These are phyloP conservation scores for Cadophora malorum DNA, from an alignment of 2,329 filamentous ascomycete genomes.

Conservation along the genomic window DNA sequence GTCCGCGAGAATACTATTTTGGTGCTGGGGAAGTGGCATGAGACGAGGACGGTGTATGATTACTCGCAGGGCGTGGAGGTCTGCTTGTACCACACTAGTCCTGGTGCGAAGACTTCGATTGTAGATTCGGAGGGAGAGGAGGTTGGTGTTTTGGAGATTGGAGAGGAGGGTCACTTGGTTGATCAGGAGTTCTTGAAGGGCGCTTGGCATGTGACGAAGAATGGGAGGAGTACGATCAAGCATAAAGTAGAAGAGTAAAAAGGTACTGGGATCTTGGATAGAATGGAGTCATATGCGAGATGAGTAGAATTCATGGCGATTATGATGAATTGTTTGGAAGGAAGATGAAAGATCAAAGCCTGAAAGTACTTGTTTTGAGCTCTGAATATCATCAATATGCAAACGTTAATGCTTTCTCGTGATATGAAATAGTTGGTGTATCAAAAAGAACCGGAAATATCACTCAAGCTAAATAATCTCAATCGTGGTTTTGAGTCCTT, in stretches of 20 bases:
- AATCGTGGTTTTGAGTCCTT: too few relatives aligned
- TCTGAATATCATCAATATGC: too few relatives aligned
- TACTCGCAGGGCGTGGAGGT: conserved; percentile 50
- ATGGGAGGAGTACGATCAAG: conserved; percentile 22
- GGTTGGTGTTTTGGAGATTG: conserved; percentile 11
- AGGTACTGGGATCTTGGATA: background rate
- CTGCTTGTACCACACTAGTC: conserved; percentile 51
- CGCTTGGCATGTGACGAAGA: conserved; percentile 18
- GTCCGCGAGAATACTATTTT: conserved; percentile 48
- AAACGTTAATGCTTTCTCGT: too few relatives aligned
- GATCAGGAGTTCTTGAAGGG: conserved; percentile 19
- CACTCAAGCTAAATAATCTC: too few relatives aligned
- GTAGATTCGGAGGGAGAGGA: conserved; percentile 49
- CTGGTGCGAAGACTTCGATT: conserved; percentile 51
- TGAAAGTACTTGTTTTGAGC: background rate
- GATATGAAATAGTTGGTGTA: too few relatives aligned
- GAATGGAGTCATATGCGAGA: background rate
- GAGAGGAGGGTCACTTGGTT: conserved; percentile 16
- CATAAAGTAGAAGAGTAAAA: conserved; percentile 44
- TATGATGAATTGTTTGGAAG: background rate
- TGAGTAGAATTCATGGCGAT: background rate
- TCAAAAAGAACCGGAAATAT: too few relatives aligned
- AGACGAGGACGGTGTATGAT: conserved; percentile 44
- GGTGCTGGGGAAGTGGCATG: conserved; percentile 41
- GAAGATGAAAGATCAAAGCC: background rate